Percentiles rank a stretch among this genome's conserved stretches.
Evolutionary conservation across 495 filamentous ascomycete species (phyloP).

Genomic region (Talaromyces stipitatus): DNA sequence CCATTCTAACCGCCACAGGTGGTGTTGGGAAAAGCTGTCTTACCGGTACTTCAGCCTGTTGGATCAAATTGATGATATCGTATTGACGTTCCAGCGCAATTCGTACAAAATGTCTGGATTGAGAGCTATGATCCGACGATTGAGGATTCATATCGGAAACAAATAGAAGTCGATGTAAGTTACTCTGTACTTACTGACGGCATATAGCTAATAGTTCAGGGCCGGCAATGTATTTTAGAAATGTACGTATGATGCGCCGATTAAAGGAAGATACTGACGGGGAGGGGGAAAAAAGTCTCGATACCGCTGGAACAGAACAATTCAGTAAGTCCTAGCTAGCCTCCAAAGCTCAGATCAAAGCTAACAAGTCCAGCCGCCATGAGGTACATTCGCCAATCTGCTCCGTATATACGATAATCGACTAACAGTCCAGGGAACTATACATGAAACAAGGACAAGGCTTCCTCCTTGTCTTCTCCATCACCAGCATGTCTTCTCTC

Average conservation of each 20-base stretch:
- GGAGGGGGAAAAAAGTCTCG: slow-evolving; percentile 69
- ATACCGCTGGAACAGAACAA: slow-evolving; percentile 96
- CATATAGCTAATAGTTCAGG: slow-evolving; percentile 43
- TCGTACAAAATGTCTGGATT: slow-evolving; percentile 99
- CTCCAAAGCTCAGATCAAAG: slow-evolving; percentile 3
- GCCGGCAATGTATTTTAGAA: slow-evolving; percentile 91
- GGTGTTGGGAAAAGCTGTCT: slow-evolving; percentile 98
- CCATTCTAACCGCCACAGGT: slow-evolving; percentile 44
- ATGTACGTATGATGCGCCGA: slow-evolving; percentile 54
- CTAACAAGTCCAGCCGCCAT: slow-evolving; percentile 52
- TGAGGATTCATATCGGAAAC: slow-evolving; percentile 94
- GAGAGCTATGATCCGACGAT: slow-evolving; percentile 99
- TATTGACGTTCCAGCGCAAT: slow-evolving; percentile 71
- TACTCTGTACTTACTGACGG: neutral
- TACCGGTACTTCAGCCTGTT: slow-evolving; percentile 60
- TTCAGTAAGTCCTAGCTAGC: slow-evolving; percentile 63
- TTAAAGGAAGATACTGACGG: slow-evolving; percentile 2
- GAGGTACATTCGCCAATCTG: slow-evolving; percentile 43
- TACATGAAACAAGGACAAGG: slow-evolving; percentile 98
- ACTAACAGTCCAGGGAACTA: slow-evolving; percentile 54
- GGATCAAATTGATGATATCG: neutral
- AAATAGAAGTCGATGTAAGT: slow-evolving; percentile 88
- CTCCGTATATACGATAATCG: too few species aligned
- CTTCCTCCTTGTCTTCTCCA: slow-evolving; percentile 95
- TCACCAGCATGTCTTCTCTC: slow-evolving; percentile 79